Base-by-base conservation (phyloP, 176 grass and related monocot species). In the Cocos nucifera region DNA sequence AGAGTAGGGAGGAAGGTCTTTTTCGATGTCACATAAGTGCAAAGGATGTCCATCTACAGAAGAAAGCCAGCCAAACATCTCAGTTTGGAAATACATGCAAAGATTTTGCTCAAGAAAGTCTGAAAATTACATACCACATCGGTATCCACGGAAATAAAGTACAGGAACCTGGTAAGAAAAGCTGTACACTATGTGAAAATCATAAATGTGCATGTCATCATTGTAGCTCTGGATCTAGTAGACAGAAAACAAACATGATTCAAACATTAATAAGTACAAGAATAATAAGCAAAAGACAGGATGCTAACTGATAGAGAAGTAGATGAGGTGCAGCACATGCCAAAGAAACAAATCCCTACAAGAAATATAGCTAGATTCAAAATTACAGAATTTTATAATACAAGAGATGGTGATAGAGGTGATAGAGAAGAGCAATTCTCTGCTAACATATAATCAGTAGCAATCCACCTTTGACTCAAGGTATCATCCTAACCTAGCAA, bases 181-280 rank as follows among this genome's bases (percentile, higher is more conserved):
- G 59, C 84, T 97, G 75, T 97, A 97, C 39, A 53, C 81, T 60
- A 85, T 62, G 84, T 97, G 92, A 53, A 83, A 97, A 73, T 97
- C 92, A 73, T 88, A 97, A 61, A 85, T 57, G 61, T 82, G 78
- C 58, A 74, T 22, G 69, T 53, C 59, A 16, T 62, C 52, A 21
- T 64, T 73, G 55, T 66, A 79, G 61, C 53, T 82, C 53, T 80
- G 59, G 57, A 91, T 69, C 84, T 97, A 68, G 62, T 44, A 76
- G 9, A 44, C 35, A 44, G 35, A 44, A 44, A 12, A 44, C 35
- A 44, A 44, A 12, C 35, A 14, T 44, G 35, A 44, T 44, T 12
- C 1, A 44, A 44, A 14, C 35, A 44, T 44, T 44, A 12, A 12
- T 12, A 44, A 44, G 35, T 3, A 14, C 9, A 44, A 44, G 35